phyloP scores from a whole-genome alignment of 331 rosid genomes.

The Saraca asoca region DNA sequence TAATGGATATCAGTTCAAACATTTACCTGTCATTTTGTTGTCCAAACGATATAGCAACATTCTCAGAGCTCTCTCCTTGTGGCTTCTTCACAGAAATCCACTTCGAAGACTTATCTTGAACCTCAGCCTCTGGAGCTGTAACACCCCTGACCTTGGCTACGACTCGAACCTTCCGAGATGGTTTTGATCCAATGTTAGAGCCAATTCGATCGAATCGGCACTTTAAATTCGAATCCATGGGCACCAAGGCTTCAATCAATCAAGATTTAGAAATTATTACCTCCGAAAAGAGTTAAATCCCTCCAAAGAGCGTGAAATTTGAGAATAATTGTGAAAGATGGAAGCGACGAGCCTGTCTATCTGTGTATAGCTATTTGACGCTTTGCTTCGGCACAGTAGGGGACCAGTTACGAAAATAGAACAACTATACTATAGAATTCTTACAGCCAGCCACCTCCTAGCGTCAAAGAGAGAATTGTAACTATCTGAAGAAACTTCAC shows the following conservation, averaged over 20 bases:
- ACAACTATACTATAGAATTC: too few relatives aligned
- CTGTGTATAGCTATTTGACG: too few relatives aligned
- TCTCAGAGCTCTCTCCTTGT: slow-evolving; percentile 42
- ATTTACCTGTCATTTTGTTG: slow-evolving; percentile 64
- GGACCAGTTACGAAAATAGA: too few relatives aligned
- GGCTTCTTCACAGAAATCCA: slow-evolving; percentile 70
- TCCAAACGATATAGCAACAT: slow-evolving; percentile 58
- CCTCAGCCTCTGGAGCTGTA: slow-evolving; percentile 28
- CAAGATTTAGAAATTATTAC: background rate
- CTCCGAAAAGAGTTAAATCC: too few relatives aligned
- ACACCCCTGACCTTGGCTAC: slow-evolving; percentile 58
- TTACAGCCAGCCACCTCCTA: too few relatives aligned
- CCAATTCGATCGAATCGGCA: slow-evolving; percentile 27
- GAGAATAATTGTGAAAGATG: too few relatives aligned
- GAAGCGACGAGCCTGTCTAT: too few relatives aligned
- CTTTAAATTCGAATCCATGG: slow-evolving; percentile 52
- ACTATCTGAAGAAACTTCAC: too few relatives aligned
- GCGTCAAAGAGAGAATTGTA: too few relatives aligned
- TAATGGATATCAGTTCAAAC: too few relatives aligned
- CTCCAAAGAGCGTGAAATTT: too few relatives aligned
- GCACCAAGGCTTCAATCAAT: background rate
- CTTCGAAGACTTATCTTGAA: background rate
- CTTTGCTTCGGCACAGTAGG: too few relatives aligned
- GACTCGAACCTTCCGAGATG: slow-evolving; percentile 51
- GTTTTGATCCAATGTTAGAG: slow-evolving; percentile 9